phyloP scores from a whole-genome alignment of 208 protist genomes.

The Wallacemonas sp. region DNA sequence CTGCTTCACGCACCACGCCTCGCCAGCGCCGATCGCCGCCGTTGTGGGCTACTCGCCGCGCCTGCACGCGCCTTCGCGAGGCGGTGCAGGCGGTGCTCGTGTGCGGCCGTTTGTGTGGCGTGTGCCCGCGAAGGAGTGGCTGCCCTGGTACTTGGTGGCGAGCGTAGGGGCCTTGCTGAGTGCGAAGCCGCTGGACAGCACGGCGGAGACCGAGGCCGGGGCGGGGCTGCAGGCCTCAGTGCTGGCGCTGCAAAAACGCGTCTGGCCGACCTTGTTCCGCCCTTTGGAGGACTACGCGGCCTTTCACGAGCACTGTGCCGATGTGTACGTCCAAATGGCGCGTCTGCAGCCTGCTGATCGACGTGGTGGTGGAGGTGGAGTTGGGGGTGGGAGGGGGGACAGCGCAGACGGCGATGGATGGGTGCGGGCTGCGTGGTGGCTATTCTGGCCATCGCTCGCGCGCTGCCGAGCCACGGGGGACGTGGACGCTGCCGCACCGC shows the following conservation, averaged over 20 bases:
- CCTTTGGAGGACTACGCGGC: conserved; percentile 12
- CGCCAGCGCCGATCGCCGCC: not conserved
- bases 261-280: conserved; percentile 10
- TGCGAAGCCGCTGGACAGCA: not conserved
- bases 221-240: not conserved
- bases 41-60: not conserved
- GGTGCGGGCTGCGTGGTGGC: conserved; percentile 1
- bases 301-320: conserved; percentile 13
- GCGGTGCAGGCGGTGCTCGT: not conserved
- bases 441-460: conserved; percentile 1
- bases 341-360: not conserved
- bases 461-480: not conserved
- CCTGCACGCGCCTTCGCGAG: too few relatives aligned
- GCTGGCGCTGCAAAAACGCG: not conserved
- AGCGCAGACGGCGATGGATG: not conserved
- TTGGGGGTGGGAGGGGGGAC: not conserved
- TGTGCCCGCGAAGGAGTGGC: conserved; percentile 29
- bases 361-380: not conserved
- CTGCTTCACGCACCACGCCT: conserved; percentile 32
- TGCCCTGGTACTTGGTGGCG: conserved; percentile 44
- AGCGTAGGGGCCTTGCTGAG: conserved; percentile 19
- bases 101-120: conserved; percentile 47
- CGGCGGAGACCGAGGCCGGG: not conserved
- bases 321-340: conserved; percentile 6
- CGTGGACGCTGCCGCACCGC: not conserved